A percentile compares a stretch with the other conserved stretches of the same genome.
phyloP scores from a whole-genome alignment of 441 rosid genomes.

The Bruguiera hainesii region DNA sequence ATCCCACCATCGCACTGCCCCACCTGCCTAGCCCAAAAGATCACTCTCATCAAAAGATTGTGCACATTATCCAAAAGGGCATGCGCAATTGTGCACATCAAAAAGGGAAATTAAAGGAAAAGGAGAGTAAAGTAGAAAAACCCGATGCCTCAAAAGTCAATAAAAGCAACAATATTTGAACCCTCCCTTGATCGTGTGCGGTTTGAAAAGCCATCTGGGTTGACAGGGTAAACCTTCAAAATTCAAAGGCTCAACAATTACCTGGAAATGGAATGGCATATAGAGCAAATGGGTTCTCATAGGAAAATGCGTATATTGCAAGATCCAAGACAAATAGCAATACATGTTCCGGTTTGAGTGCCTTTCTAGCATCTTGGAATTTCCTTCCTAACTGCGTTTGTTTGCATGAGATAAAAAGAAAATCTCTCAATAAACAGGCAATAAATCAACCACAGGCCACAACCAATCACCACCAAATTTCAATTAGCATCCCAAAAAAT shows the following conservation, averaged over 20 bases:
- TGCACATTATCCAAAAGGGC: slow-evolving; percentile 22
- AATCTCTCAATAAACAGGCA: slow-evolving; percentile 10
- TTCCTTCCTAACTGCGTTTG: not conserved
- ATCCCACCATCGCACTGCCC: slow-evolving; percentile 38
- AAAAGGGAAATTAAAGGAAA: not conserved
- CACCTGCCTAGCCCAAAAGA: slow-evolving; percentile 12
- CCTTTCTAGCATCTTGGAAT: too few relatives aligned
- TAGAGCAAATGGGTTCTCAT: too few relatives aligned
- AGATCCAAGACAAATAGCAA: too few relatives aligned
- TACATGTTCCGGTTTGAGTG: too few relatives aligned
- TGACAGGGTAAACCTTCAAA: not conserved
- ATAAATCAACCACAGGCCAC: slow-evolving; percentile 24
- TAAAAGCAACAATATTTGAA: slow-evolving; percentile 24
- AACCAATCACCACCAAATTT: slow-evolving; percentile 19
- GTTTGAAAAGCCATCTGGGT: not conserved
- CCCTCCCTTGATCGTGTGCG: slow-evolving; percentile 6
- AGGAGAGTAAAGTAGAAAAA: not conserved
- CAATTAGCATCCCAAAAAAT: slow-evolving; percentile 29
- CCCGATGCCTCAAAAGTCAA: slow-evolving; percentile 22
- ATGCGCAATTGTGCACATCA: not conserved
- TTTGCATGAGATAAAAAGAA: not conserved
- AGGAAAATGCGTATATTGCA: too few relatives aligned
- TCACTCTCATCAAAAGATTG: slow-evolving; percentile 6
- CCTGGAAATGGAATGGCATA: too few relatives aligned
- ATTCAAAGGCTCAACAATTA: not conserved